A percentile compares a stretch with the other conserved stretches of the same genome.
Evolutionary conservation across 441 rosid species (phyloP).

Genomic region (Euphorbia celastroides): DNA sequence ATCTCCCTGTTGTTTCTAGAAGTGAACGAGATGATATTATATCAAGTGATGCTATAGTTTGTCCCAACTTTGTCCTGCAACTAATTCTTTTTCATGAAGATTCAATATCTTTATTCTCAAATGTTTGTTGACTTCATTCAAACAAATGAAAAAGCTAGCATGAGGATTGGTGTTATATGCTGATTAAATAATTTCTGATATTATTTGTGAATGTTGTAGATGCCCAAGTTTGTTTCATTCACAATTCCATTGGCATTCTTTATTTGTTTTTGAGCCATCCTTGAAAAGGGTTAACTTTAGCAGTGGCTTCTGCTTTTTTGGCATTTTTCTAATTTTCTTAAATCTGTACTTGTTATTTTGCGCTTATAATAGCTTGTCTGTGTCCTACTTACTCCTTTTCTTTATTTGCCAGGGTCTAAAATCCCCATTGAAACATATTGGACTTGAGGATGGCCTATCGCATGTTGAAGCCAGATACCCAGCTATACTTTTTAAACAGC

Average conservation of each 20-base stretch:
- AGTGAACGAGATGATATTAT: not conserved
- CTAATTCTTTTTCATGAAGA: constrained; percentile 31
- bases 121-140: not conserved
- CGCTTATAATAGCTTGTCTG: not conserved
- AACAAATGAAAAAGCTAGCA: constrained; percentile 17
- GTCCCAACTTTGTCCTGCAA: not conserved
- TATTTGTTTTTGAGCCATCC: not conserved
- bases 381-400: constrained; percentile 8
- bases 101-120: not conserved
- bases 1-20: not conserved
- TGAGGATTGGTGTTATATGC: not conserved
- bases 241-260: not conserved
- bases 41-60: not conserved
- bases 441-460: constrained; percentile 64
- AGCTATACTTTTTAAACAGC: constrained; percentile 90
- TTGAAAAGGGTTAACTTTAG: not conserved
- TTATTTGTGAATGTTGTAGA: not conserved
- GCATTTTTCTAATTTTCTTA: not conserved
- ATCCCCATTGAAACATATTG: constrained; percentile 74
- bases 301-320: not conserved
- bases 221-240: constrained; percentile 13
- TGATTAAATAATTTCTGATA: not conserved
- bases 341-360: not conserved
- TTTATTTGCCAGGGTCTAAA: constrained; percentile 54
- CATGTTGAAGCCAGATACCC: constrained; percentile 97